These are phyloP conservation scores for Exophiala sp. DNA, from an alignment of 2,329 filamentous ascomycete genomes.

Conservation along the genomic window DNA sequence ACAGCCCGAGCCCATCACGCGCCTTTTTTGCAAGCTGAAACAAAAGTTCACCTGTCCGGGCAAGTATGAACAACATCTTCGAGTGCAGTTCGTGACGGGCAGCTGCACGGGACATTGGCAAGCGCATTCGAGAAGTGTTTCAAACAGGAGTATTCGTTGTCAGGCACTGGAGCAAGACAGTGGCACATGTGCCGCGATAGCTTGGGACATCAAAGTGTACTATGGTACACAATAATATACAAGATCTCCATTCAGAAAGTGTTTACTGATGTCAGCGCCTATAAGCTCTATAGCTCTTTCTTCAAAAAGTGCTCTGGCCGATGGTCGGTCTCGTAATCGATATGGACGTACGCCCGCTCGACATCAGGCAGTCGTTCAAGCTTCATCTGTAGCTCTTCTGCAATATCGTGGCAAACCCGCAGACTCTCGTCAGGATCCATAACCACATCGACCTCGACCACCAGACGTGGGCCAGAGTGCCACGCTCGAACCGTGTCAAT, in stretches of 20 bases:
- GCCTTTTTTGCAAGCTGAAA: too few species aligned
- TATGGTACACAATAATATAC: background rate
- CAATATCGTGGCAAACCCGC: constrained; percentile 81
- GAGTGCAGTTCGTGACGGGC: too few species aligned
- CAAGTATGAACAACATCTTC: too few species aligned
- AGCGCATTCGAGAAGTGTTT: too few species aligned
- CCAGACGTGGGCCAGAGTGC: constrained; percentile 80
- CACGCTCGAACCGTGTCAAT: constrained; percentile 96
- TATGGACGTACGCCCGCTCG: constrained; percentile 92
- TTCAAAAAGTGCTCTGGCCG: constrained; percentile 79
- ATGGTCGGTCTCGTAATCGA: constrained; percentile 95
- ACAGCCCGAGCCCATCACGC: too few species aligned
- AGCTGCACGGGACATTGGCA: too few species aligned
- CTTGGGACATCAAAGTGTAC: too few species aligned
- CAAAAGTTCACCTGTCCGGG: too few species aligned
- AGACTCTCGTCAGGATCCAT: constrained; percentile 76
- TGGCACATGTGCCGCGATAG: too few species aligned
- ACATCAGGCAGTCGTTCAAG: constrained; percentile 87
- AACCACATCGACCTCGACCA: constrained; percentile 94
- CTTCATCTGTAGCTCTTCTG: constrained; percentile 91
- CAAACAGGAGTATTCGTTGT: too few species aligned
- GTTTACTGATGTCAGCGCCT: background rate
- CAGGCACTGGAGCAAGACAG: too few species aligned
- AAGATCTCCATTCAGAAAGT: background rate
- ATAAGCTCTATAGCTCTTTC: constrained; percentile 18